Evolutionary conservation across 2,329 filamentous ascomycete genomes (phyloP).

Genomic region (Xylogone sp.): DNA sequence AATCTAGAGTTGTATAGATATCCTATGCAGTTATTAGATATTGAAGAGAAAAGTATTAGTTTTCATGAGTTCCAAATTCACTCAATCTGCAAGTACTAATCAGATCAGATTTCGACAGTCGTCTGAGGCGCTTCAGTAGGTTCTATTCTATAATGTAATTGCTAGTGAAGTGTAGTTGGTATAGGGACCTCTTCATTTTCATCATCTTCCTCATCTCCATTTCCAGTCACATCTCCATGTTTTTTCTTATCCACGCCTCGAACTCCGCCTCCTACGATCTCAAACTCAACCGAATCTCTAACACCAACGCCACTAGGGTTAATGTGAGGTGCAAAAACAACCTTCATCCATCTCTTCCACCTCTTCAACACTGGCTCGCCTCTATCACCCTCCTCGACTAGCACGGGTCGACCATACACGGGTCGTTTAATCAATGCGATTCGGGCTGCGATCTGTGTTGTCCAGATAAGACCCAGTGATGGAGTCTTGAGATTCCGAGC

Average conservation of each 20-base stretch:
- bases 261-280: constrained; percentile 67
- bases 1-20: no score
- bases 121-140: no score
- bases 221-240: neutral
- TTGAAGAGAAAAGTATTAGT: no score
- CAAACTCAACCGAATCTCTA: constrained; percentile 62
- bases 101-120: no score
- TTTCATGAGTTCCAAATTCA: no score
- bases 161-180: no score
- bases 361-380: constrained; percentile 46
- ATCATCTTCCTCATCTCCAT: constrained; percentile 7
- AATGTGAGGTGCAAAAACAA: constrained; percentile 84
- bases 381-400: constrained; percentile 33
- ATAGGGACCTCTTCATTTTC: constrained; percentile 1
- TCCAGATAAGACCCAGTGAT: constrained; percentile 83
- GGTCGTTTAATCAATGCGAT: constrained; percentile 76
- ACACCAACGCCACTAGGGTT: constrained; percentile 45
- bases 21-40: no score
- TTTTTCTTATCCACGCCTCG: constrained; percentile 23
- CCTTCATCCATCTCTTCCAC: constrained; percentile 77
- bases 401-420: constrained; percentile 35
- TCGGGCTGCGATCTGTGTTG: constrained; percentile 75
- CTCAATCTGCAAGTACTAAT: no score
- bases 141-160: no score
- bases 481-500: constrained; percentile 69